Evolutionary conservation across 139 green algal species (phyloP).

Genomic region (Pedinophyceae sp.): DNA sequence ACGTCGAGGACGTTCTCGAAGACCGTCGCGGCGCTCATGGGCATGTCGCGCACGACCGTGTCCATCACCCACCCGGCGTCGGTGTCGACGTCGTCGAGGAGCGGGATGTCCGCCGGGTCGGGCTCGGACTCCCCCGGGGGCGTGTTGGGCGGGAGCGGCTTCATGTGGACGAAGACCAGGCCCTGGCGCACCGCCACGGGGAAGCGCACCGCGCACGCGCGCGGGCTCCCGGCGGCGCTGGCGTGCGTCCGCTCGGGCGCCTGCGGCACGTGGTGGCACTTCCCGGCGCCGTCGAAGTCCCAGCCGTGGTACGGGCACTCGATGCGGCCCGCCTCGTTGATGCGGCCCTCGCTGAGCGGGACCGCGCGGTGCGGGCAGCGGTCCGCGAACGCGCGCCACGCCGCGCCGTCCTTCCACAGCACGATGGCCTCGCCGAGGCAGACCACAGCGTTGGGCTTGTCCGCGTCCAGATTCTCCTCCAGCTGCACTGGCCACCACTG

Average conservation of each 20-base stretch:
- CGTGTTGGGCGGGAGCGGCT: slow-evolving; percentile 2
- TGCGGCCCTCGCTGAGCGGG: slow-evolving; percentile 31
- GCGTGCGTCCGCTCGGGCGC: slow-evolving; percentile 9
- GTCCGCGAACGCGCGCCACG: slow-evolving; percentile 18
- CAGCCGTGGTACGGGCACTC: slow-evolving; percentile 41
- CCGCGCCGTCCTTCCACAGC: not conserved
- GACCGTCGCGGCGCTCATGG: slow-evolving; percentile 21
- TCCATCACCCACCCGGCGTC: not conserved
- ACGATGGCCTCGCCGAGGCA: slow-evolving; percentile 10
- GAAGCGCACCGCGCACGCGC: slow-evolving; percentile 17
- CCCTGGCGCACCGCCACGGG: slow-evolving; percentile 20
- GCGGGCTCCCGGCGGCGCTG: slow-evolving; percentile 1
- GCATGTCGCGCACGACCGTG: slow-evolving; percentile 15
- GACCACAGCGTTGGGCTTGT: slow-evolving; percentile 6
- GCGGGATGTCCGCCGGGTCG: slow-evolving; percentile 13
- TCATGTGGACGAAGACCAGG: slow-evolving; percentile 31
- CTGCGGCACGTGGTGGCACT: slow-evolving; percentile 31
- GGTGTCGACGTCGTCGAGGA: slow-evolving; percentile 22
- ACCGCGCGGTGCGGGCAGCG: slow-evolving; percentile 39
- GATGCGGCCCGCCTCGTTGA: slow-evolving; percentile 19
- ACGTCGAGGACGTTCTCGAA: slow-evolving; percentile 31
- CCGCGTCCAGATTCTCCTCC: slow-evolving; percentile 5
- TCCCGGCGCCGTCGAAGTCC: slow-evolving; percentile 22
- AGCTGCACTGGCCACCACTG: slow-evolving; percentile 12
- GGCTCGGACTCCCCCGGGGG: not conserved